A percentile compares a stretch with the other conserved stretches of the same genome.
Evolutionary conservation across 1,139 yeast species (phyloP).

Genomic region (Chernovozyma aurita): DNA sequence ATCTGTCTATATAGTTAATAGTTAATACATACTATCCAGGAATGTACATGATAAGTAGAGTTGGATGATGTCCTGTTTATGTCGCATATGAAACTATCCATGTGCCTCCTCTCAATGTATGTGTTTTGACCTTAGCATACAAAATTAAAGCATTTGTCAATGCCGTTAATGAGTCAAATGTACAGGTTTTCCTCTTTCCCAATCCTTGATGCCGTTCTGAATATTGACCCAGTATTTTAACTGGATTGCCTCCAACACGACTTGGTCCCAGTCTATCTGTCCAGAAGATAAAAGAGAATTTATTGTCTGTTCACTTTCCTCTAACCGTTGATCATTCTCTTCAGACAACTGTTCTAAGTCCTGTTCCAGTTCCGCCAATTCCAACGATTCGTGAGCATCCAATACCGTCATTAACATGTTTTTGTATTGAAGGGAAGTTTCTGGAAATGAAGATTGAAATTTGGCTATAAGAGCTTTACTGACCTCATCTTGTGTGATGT

Average conservation of each 20-base stretch:
- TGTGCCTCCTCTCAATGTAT: too few relatives aligned
- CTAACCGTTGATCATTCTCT: conserved; percentile 56
- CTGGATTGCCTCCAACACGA: conserved; percentile 64
- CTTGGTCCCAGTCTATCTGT: conserved; percentile 43
- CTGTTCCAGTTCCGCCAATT: conserved; percentile 52
- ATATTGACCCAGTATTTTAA: conserved; percentile 85
- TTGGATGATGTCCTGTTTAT: too few relatives aligned
- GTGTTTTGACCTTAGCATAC: too few relatives aligned
- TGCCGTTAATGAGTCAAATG: conserved; percentile 59
- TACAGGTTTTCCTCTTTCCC: conserved; percentile 71
- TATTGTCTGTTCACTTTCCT: conserved; percentile 29
- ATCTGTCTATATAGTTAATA: too few relatives aligned
- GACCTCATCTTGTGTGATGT: conserved; percentile 37
- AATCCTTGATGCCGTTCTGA: conserved; percentile 66
- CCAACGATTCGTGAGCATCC: conserved; percentile 76
- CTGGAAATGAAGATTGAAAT: conserved; percentile 28
- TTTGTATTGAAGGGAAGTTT: conserved; percentile 43
- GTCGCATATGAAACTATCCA: too few relatives aligned
- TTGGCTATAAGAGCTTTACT: conserved; percentile 32
- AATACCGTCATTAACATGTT: conserved; percentile 65
- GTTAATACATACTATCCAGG: too few relatives aligned
- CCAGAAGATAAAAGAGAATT: conserved; percentile 25
- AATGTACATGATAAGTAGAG: too few relatives aligned
- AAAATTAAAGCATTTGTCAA: too few relatives aligned
- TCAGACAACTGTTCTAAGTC: conserved; percentile 51